Evolutionary conservation across 31 red algal species (phyloP), one percentile per base, ranked within the genome.

Genomic region (Porphyra umbilicalis): DNA sequence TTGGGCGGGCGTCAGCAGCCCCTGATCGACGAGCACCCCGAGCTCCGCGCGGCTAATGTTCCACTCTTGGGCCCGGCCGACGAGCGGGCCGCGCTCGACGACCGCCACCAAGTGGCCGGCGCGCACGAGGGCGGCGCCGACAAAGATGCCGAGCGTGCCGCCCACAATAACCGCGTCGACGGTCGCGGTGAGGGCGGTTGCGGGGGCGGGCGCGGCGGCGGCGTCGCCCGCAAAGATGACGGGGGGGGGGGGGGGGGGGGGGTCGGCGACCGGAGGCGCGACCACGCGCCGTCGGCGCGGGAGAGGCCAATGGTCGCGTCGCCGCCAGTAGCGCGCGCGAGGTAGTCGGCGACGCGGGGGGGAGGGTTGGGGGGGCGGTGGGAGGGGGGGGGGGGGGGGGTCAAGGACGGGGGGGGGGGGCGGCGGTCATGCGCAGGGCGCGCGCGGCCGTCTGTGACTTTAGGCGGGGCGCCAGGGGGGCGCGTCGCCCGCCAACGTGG

Each of bases 11-110:
- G 81, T 88, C 16, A 95, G 36, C 35, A 98, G 74, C 16, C 76
- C 68, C 75, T 88, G 85, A 10, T 77, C 75, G 20, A 95, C 75
- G 11, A 98, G 81, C 34, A 86, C 81, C 14, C 29, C 57, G 34
- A 98, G 67, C 83, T 98, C 96, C 0, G 32, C 35, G 0, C 92
- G 87, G 34, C 88, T 91, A 13, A 89, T 90, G 78, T 98, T 98
- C 96, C 96, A 98, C 75, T 98, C 96, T 74, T 98, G 96, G 30
- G 71, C 46, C 0, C 96, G 77, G 8, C 96, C 96, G 9, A 46
- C 38, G 6, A 98, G 36, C 1, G 71, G 79, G 20, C 96, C 96
- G 10, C 90, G 86, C 57, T 98, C 96, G 10, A 95, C 79, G 8
- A 98, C 88, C 10, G 82, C 83, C 29, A 95, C 90, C 40, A 81